phyloP scores from a whole-genome alignment of 2,329 filamentous ascomycete species.

The Herpotrichia juniperi region DNA sequence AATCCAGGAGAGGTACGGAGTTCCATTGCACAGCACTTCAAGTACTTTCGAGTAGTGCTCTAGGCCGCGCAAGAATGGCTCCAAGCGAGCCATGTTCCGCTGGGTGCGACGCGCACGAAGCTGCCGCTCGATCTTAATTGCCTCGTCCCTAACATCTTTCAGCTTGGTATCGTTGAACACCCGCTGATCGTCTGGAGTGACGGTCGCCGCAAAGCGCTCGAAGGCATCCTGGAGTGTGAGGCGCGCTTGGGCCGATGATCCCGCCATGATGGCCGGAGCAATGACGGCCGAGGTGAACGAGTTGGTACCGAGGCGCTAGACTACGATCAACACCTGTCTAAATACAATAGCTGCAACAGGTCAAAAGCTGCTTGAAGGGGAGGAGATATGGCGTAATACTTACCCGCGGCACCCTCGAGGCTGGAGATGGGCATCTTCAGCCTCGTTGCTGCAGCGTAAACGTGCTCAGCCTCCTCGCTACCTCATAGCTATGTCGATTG shows the following conservation, averaged over 20 bases:
- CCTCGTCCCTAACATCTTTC: slow-evolving; percentile 41
- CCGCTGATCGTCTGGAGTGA: slow-evolving; percentile 14
- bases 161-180: slow-evolving; percentile 32
- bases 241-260: slow-evolving; percentile 41
- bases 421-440: no score
- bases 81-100: slow-evolving; percentile 51
- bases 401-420: no score
- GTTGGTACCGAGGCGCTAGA: no score
- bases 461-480: no score
- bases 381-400: no score
- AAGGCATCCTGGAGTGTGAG: slow-evolving; percentile 37
- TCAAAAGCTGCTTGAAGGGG: no score
- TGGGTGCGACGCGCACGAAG: slow-evolving; percentile 46
- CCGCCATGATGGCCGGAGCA: no score
- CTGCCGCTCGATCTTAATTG: slow-evolving; percentile 44
- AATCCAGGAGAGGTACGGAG: slow-evolving; percentile 52
- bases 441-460: no score
- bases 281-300: no score
- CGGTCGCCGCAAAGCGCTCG: slow-evolving; percentile 21
- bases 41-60: slow-evolving; percentile 51
- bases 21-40: slow-evolving; percentile 55
- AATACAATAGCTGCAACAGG: no score
- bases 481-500: no score
- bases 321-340: no score
- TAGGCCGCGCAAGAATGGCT: slow-evolving; percentile 49